Evolutionary conservation across 192 early-diverging fungal species (phyloP), one percentile per base, ranked within the genome.

Genomic region (Piromyces finnis): DNA sequence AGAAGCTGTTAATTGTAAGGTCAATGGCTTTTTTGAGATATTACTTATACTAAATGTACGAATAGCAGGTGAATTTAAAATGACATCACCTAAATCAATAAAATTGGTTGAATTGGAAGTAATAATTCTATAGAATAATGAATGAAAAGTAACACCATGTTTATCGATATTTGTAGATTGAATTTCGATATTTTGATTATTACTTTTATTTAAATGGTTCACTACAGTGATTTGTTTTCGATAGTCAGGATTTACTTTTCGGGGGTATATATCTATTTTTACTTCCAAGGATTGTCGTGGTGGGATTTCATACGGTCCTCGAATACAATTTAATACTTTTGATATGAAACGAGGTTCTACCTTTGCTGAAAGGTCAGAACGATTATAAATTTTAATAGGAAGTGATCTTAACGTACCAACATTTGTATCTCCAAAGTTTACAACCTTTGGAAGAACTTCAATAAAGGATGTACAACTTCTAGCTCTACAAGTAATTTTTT

Each of bases 181-280:
- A 28, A 99, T 94, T 79, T 97, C 94, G 28, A 99, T 92, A 29
- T 93, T 92, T 83, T 93, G 92, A 84, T 96, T 94, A 85, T 98
- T 96, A 81, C 92, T 90, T 17, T 92, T 89, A 82, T 97, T 97
- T 78, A 93, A 89, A 39, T 92, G 84, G 83, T 99, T 99, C 77
- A 95, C 93, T 27, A 99, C 89, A 0, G 95, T 96, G 2, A 99
- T 90, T 86, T 99, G 94, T 82, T 99, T 99, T 78, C 94, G 91
- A 83, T 99, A 99, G 37, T 97, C 95, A 6, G 96, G 94, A 81
- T 99, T 99, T n/a, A 97, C 92, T 84, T 97, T 97, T 18, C 97
- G 93, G 5, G 97, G 97, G 83, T 96, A 98, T 37, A 98, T 94
- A 84, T 99, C 96, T 14, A 99, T 87, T 82, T 95, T 95, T 28